These are phyloP conservation scores for Solidago caesia DNA, from an alignment of 129 eudicot genomes.

Conservation along the genomic window DNA sequence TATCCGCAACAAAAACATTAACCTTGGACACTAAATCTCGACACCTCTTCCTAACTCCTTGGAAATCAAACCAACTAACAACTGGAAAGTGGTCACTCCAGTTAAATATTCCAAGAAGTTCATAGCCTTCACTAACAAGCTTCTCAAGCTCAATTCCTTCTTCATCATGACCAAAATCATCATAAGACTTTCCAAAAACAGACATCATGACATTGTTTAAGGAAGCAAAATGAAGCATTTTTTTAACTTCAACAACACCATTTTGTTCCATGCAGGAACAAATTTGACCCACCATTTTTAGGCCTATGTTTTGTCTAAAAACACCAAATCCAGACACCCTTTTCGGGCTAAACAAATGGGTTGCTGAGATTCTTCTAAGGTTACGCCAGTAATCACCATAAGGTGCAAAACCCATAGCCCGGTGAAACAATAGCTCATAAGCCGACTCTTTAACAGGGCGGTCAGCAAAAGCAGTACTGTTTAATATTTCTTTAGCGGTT, in stretches of 20 bases:
- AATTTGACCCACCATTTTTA: constrained; percentile 53
- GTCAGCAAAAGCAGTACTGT: constrained; percentile 75
- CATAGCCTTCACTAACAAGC: constrained; percentile 85
- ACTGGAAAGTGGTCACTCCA: constrained; percentile 91
- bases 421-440: constrained; percentile 71
- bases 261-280: constrained; percentile 36
- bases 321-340: constrained; percentile 48
- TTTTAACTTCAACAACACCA: constrained; percentile 63
- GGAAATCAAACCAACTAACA: constrained; percentile 78
- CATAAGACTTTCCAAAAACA: constrained; percentile 69
- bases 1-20: constrained; percentile 61
- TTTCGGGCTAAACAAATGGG: constrained; percentile 78
- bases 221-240: constrained; percentile 67
- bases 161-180: constrained; percentile 24
- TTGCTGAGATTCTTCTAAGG: constrained; percentile 68
- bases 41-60: constrained; percentile 80
- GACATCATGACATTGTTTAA: constrained; percentile 92
- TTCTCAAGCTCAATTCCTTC: constrained; percentile 50
- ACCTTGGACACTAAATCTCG: constrained; percentile 53
- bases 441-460: constrained; percentile 94
- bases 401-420: constrained; percentile 96
- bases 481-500: constrained; percentile 66
- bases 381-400: constrained; percentile 91
- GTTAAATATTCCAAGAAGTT: constrained; percentile 69
- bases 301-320: constrained; percentile 53